Conservation (phyloP, 768 basidiomycete species). For the Mycena galopus region DNA sequence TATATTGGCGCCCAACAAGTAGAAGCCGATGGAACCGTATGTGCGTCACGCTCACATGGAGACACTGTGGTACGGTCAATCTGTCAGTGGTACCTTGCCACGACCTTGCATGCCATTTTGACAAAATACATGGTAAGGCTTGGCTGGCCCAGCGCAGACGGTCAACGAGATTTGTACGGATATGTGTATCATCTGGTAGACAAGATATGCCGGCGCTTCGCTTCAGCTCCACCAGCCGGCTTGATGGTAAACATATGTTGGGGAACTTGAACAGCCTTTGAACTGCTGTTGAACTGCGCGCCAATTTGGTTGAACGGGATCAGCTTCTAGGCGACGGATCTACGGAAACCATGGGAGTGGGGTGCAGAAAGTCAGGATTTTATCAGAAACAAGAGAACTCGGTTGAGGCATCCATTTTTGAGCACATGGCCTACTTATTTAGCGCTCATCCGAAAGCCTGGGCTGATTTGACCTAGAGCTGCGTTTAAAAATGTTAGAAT, state of each 20-base stretch:
- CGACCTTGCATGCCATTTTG: constrained; percentile 7
- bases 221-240: neutral
- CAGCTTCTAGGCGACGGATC: constrained; percentile 14
- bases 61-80: constrained; percentile 11
- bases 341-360: constrained; percentile 10
- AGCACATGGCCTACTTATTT: neutral
- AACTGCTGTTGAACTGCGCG: constrained; percentile 6
- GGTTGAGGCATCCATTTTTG: neutral
- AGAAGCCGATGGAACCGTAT: constrained; percentile 11
- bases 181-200: neutral
- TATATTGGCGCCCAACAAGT: neutral
- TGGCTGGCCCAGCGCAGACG: neutral
- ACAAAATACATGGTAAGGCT: constrained; percentile 5
- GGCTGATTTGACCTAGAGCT: neutral
- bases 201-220: constrained; percentile 1
- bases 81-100: constrained; percentile 6
- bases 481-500: neutral
- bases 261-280: neutral
- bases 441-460: neutral
- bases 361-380: neutral
- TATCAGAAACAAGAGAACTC: neutral
- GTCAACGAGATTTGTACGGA: neutral
- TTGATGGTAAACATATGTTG: neutral
- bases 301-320: constrained; percentile 13
- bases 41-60: constrained; percentile 11